phyloP scores from a whole-genome alignment of 495 filamentous ascomycete species.

The Trichoderma reesei region DNA sequence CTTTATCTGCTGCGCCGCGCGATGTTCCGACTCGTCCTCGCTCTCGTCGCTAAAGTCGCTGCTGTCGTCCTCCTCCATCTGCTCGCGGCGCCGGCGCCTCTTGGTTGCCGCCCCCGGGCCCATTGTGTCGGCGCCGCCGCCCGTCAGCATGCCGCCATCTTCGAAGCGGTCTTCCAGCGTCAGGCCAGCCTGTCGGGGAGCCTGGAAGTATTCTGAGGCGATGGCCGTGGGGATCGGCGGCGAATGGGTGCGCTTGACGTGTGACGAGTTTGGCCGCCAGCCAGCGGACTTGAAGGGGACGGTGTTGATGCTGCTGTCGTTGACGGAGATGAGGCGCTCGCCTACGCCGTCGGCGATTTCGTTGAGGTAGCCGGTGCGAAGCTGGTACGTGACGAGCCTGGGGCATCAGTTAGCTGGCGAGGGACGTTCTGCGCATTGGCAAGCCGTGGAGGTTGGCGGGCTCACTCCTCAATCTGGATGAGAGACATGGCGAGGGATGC shows the following conservation, averaged over 20 bases:
- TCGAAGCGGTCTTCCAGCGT: constrained; percentile 69
- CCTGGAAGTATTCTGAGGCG: constrained; percentile 84
- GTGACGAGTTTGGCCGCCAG: constrained; percentile 68
- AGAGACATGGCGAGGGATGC: constrained; percentile 59
- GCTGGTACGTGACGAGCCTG: constrained; percentile 87
- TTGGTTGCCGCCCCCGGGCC: constrained; percentile 51
- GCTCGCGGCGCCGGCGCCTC: constrained; percentile 54
- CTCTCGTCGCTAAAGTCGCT: constrained; percentile 95
- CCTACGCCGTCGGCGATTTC: constrained; percentile 91
- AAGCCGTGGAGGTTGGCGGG: constrained; percentile 13
- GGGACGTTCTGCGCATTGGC: background rate
- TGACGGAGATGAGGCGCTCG: constrained; percentile 87
- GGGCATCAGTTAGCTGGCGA: background rate
- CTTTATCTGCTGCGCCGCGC: constrained; percentile 70
- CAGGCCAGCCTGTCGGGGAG: constrained; percentile 42
- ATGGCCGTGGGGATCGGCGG: constrained; percentile 89
- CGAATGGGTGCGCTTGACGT: constrained; percentile 86
- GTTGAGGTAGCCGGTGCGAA: constrained; percentile 84
- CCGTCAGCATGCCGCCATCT: constrained; percentile 69
- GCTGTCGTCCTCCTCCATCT: constrained; percentile 92
- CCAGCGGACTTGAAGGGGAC: constrained; percentile 93
- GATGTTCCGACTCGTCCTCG: constrained; percentile 73
- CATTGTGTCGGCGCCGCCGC: constrained; percentile 61
- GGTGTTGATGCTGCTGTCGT: constrained; percentile 80
- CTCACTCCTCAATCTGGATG: constrained; percentile 94